Evolutionary conservation across 164 flowering plant genomes (phyloP).

Genomic region (Hamamelis virginiana): DNA sequence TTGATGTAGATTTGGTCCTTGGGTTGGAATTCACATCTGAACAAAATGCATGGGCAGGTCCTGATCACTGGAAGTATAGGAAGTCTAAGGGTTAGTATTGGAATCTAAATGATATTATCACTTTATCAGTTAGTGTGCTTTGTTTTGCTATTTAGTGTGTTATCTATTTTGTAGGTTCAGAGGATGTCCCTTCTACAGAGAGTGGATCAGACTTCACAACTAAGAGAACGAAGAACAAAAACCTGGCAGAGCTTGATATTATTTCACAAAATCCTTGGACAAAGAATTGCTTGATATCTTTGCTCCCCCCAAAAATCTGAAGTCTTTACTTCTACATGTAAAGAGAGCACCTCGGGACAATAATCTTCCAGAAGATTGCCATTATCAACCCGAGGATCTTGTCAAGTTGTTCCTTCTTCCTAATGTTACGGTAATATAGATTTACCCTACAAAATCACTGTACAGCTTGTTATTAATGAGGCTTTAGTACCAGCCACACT

Average conservation of each 20-base stretch:
- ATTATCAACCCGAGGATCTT: constrained; percentile 93
- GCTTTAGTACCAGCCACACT: too few relatives aligned
- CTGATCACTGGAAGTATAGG: constrained; percentile 95
- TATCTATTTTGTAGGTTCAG: constrained; percentile 41
- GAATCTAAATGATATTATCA: neutral
- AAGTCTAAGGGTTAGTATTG: constrained; percentile 58
- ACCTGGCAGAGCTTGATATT: constrained; percentile 53
- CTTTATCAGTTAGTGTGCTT: too few relatives aligned
- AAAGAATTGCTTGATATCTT: constrained; percentile 61
- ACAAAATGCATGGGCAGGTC: constrained; percentile 98
- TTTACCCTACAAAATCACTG: neutral
- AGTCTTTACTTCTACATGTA: constrained; percentile 65
- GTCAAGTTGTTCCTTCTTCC: constrained; percentile 93
- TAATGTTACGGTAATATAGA: constrained; percentile 57
- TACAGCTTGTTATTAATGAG: too few relatives aligned
- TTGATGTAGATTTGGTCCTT: constrained; percentile 53
- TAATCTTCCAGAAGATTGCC: constrained; percentile 94
- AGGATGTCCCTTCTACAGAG: constrained; percentile 37
- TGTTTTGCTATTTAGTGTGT: neutral
- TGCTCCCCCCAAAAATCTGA: constrained; percentile 82
- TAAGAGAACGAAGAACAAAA: constrained; percentile 55
- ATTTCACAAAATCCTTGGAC: constrained; percentile 60
- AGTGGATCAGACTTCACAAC: constrained; percentile 38
- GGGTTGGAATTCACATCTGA: constrained; percentile 65
- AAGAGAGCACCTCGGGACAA: constrained; percentile 59